Base-by-base conservation (phyloP, 2,329 filamentous ascomycete genomes). In the Didymella pinodella region DNA sequence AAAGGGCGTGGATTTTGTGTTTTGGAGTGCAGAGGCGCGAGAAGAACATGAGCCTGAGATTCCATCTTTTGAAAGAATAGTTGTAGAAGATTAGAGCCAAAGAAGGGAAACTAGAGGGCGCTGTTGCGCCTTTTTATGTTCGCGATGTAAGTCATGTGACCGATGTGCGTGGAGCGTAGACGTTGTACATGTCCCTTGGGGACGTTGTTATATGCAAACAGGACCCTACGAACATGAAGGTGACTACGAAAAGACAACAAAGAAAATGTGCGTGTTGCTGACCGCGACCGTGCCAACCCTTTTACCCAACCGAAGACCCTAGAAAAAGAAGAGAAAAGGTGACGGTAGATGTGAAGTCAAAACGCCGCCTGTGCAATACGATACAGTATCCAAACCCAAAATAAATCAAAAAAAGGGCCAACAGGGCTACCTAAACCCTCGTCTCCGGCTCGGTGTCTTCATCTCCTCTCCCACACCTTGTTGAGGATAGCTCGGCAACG, bases 401-500 rank as follows among this genome's bases (percentile, higher is more conserved):
- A 32, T 12, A 11, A 16, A 22, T 8, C 38, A 43, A 40, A 14
- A 22, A 40, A 20, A 2, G 12, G 5, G 6, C 5, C 10, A 28
- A 12, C 22, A 53, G 10, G 25, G 41, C 43, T 38, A 50, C 31
- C 69, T 51, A 45, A 67, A 71, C 4, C 67, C 20, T 2, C 61
- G 56, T 36, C 61, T 65, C 63, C 66, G 73, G 38, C 59, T 57
- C 2, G 68, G 62, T 26, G 64, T 69, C 50, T 55, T 69, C 32
- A 38, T 52, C 12, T 59, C 59, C n/a, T 64, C 62, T 14, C 16
- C 48, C 12, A 22, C 57, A 6, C 49, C 62, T 7, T 65, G 63
- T 7, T 61, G 52, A 10, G 47, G 40, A 36, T 31, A 47, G n/a
- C 54, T 64, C 8, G 64, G 57, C 16, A 75, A 47, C 12, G 63